Evolutionary conservation across 2,329 filamentous ascomycete species (phyloP).

Genomic region (Ophiostoma populinum): DNA sequence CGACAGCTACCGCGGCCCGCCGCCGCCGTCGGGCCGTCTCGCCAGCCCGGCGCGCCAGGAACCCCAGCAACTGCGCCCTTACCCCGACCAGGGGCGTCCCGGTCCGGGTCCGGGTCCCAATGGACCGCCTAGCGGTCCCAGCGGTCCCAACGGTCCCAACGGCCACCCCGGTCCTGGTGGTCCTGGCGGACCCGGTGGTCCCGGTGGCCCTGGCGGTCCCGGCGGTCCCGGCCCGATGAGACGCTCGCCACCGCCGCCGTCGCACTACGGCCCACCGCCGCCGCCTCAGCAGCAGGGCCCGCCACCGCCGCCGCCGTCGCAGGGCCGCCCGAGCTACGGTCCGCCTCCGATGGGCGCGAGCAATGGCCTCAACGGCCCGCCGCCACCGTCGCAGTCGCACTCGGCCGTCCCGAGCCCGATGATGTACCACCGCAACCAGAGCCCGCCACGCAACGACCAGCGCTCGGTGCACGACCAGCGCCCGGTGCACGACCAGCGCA

Average conservation of each 20-base stretch:
- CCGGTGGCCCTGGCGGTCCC: slow-evolving; percentile 8
- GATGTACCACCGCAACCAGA: slow-evolving; percentile 63
- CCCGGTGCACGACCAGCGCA: slow-evolving; percentile 65
- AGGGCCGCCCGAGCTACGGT: slow-evolving; percentile 37
- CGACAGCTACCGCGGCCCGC: slow-evolving; percentile 47
- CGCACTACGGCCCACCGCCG: slow-evolving; percentile 35
- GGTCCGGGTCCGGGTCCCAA: no score
- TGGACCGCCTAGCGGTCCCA: slow-evolving; percentile 6
- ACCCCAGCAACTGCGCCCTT: slow-evolving; percentile 44
- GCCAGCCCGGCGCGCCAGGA: slow-evolving; percentile 58
- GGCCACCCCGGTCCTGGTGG: slow-evolving; percentile 38
- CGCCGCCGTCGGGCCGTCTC: slow-evolving; percentile 50
- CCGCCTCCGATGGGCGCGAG: slow-evolving; percentile 32
- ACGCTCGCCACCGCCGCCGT: slow-evolving; percentile 33
- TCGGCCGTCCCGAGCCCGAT: slow-evolving; percentile 29
- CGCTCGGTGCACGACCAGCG: slow-evolving; percentile 68
- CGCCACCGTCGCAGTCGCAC: slow-evolving; percentile 29
- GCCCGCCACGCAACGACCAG: slow-evolving; percentile 71
- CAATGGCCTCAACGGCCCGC: slow-evolving; percentile 26
- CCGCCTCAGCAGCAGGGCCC: slow-evolving; percentile 23
- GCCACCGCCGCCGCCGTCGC: slow-evolving; percentile 24
- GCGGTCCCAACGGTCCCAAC: slow-evolving; percentile 30
- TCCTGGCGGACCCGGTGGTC: slow-evolving; percentile 1
- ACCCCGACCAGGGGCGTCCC: slow-evolving; percentile 46
- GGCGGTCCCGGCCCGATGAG: slow-evolving; percentile 22